These are phyloP conservation scores for Russula sp. DNA, from an alignment of 768 basidiomycete genomes.

Conservation along the genomic window DNA sequence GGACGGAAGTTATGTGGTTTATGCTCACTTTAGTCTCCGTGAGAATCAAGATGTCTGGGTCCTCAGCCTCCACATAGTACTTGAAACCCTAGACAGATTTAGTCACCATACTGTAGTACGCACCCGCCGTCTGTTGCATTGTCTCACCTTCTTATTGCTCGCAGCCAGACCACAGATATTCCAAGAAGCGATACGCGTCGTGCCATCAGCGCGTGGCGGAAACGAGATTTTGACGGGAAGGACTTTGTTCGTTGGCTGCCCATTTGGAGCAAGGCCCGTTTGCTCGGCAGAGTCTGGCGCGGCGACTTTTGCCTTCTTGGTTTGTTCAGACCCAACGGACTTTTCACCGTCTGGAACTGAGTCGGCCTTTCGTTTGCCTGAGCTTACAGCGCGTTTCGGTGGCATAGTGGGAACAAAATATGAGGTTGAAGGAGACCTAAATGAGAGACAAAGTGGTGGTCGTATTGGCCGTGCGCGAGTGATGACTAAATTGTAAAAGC, in stretches of 20 bases:
- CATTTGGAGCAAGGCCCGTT: slow-evolving; percentile 38
- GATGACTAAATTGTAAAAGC: slow-evolving; percentile 1
- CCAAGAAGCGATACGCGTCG: slow-evolving; percentile 64
- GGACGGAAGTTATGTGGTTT: not conserved
- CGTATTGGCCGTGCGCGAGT: not conserved
- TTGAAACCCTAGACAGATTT: slow-evolving; percentile 61
- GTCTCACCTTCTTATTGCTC: slow-evolving; percentile 69
- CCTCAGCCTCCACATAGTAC: slow-evolving; percentile 78
- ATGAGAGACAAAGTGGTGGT: not conserved
- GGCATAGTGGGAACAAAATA: slow-evolving; percentile 4
- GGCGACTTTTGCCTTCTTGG: slow-evolving; percentile 23
- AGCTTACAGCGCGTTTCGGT: slow-evolving; percentile 18
- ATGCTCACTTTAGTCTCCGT: slow-evolving; percentile 76
- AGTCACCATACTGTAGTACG: slow-evolving; percentile 4
- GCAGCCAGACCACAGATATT: slow-evolving; percentile 78
- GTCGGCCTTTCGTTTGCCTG: slow-evolving; percentile 23
- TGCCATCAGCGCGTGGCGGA: slow-evolving; percentile 47
- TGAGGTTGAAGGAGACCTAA: not conserved
- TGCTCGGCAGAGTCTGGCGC: slow-evolving; percentile 8
- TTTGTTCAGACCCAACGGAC: not conserved
- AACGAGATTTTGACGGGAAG: slow-evolving; percentile 62
- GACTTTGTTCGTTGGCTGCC: slow-evolving; percentile 68
- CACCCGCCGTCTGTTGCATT: not conserved
- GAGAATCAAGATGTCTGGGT: slow-evolving; percentile 78
- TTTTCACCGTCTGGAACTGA: slow-evolving; percentile 17